phyloP scores from a whole-genome alignment of 176 grass and related monocot species.

The Guadua angustifolia region DNA sequence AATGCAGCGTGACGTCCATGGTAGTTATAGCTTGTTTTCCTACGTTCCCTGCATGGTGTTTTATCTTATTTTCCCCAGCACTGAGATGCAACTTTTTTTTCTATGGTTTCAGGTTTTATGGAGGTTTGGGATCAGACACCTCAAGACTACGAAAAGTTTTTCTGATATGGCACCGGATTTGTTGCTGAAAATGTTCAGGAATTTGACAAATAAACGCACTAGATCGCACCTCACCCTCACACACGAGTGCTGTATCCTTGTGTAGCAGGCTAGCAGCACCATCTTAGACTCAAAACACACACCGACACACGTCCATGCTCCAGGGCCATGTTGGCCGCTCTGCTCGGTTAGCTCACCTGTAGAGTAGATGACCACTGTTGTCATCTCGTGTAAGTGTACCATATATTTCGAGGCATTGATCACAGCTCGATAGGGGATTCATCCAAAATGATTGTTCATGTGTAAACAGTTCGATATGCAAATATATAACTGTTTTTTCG shows the following conservation, averaged over 20 bases:
- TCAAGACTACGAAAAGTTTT: conserved; percentile 72
- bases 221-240: conserved; percentile 2
- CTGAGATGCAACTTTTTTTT: not conserved
- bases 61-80: conserved; percentile 2
- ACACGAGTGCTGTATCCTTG: not conserved
- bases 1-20: not conserved
- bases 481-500: conserved; percentile 3
- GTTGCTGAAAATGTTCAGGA: conserved; percentile 28
- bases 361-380: not conserved
- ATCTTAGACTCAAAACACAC: not conserved
- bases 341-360: conserved; percentile 1
- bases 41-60: not conserved
- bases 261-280: not conserved
- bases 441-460: not conserved
- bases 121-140: conserved; percentile 71
- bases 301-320: not conserved
- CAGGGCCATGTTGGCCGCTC: not conserved
- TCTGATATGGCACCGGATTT: conserved; percentile 42
- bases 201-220: not conserved
- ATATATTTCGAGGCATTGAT: not conserved
- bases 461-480: conserved; percentile 15
- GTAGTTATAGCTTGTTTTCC: not conserved
- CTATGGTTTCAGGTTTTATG: conserved; percentile 67
- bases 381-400: not conserved
- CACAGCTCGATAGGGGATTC: not conserved